phyloP scores from a whole-genome alignment of 805 yeast genomes.

The Kuraishia hungarica region DNA sequence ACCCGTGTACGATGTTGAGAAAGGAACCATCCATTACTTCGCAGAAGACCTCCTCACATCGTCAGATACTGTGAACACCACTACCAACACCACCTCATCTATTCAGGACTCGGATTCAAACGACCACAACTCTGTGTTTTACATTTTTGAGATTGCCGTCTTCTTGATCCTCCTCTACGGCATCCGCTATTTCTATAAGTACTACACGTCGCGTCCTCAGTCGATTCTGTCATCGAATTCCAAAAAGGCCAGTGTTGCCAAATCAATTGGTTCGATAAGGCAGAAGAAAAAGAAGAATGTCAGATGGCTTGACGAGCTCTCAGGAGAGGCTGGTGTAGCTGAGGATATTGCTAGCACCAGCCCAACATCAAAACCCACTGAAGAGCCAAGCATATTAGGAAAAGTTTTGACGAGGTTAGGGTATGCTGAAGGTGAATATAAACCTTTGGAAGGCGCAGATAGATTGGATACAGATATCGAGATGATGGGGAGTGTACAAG shows the following conservation, averaged over 20 bases:
- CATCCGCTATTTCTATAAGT: conserved; percentile 16
- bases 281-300: conserved; percentile 20
- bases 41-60: neutral
- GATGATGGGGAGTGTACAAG: conserved; percentile 26
- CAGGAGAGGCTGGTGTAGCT: conserved; percentile 3
- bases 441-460: conserved; percentile 21
- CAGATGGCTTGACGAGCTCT: conserved; percentile 22
- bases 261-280: neutral
- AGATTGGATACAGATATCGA: conserved; percentile 26
- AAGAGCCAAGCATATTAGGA: conserved; percentile 8
- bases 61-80: neutral
- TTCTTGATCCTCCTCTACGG: conserved; percentile 13
- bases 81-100: neutral
- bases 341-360: conserved; percentile 4
- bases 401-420: conserved; percentile 23
- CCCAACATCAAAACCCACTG: neutral
- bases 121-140: conserved; percentile 7
- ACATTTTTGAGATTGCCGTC: conserved; percentile 15
- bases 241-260: neutral
- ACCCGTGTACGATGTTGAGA: conserved; percentile 17
- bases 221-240: conserved; percentile 7
- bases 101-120: neutral
- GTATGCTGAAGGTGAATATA: conserved; percentile 26
- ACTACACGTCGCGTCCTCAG: conserved; percentile 11
- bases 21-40: conserved; percentile 6